phyloP scores from a whole-genome alignment of 2,329 filamentous ascomycete genomes.

The Metarhizium sp. region DNA sequence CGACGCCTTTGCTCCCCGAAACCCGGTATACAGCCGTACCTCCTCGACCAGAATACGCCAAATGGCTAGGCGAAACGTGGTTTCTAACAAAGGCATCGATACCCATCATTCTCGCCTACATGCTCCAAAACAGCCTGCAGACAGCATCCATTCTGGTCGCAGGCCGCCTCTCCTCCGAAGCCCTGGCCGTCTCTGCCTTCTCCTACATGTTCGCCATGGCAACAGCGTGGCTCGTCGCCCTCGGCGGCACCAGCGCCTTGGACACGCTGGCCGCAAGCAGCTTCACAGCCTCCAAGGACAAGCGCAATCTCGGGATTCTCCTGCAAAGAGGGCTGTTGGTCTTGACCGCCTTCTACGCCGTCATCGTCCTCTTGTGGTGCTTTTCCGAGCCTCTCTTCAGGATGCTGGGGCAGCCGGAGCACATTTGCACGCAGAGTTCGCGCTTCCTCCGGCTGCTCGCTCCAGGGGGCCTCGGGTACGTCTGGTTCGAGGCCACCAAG shows the following conservation, averaged over 20 bases:
- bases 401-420: slow-evolving; percentile 66
- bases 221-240: slow-evolving; percentile 75
- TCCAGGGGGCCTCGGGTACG: slow-evolving; percentile 75
- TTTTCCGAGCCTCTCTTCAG: slow-evolving; percentile 67
- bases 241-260: slow-evolving; percentile 77
- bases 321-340: slow-evolving; percentile 70
- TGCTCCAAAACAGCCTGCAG: slow-evolving; percentile 76
- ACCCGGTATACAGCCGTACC: too few relatives aligned
- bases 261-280: slow-evolving; percentile 77
- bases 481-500: slow-evolving; percentile 82
- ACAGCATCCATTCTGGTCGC: slow-evolving; percentile 75
- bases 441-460: slow-evolving; percentile 62
- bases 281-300: slow-evolving; percentile 73
- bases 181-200: slow-evolving; percentile 73
- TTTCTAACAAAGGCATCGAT: slow-evolving; percentile 53
- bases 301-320: slow-evolving; percentile 67
- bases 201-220: slow-evolving; percentile 93
- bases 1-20: slow-evolving; percentile 10
- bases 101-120: slow-evolving; percentile 77
- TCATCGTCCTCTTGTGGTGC: slow-evolving; percentile 65
- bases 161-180: slow-evolving; percentile 68
- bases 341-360: slow-evolving; percentile 60
- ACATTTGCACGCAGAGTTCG: slow-evolving; percentile 56
- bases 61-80: slow-evolving; percentile 16
- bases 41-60: background rate